Evolutionary conservation across 129 eudicot genomes (phyloP).

Genomic region (Flaveria brownii): DNA sequence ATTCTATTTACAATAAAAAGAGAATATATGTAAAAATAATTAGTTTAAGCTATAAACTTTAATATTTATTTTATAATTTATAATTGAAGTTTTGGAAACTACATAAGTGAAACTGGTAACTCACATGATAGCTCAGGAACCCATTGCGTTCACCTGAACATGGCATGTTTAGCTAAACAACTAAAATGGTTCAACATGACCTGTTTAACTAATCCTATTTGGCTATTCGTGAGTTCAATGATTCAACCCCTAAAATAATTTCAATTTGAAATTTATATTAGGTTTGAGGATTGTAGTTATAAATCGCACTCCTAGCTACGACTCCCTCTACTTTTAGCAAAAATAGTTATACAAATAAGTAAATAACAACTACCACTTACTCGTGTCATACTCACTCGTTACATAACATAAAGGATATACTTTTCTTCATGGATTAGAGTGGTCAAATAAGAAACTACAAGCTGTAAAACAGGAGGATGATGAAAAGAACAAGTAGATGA

Average conservation of each 20-base stretch:
- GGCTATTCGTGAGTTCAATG: not conserved
- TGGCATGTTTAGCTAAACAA: not conserved
- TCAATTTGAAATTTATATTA: too few relatives aligned
- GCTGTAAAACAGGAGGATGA: not conserved
- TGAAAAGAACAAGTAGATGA: too few relatives aligned
- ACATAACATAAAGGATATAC: not conserved
- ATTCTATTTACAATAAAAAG: not conserved
- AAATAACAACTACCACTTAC: too few relatives aligned
- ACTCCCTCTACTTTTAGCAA: not conserved
- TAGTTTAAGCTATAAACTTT: too few relatives aligned
- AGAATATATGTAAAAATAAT: too few relatives aligned
- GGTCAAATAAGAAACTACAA: conserved; percentile 6
- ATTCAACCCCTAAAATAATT: too few relatives aligned
- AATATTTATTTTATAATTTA: too few relatives aligned
- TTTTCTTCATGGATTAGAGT: not conserved
- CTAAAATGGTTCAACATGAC: not conserved
- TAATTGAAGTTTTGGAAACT: too few relatives aligned
- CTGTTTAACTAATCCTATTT: not conserved
- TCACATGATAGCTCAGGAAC: not conserved
- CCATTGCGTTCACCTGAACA: too few relatives aligned
- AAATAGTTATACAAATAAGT: too few relatives aligned
- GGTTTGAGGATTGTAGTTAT: not conserved
- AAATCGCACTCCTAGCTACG: too few relatives aligned
- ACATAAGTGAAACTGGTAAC: too few relatives aligned
- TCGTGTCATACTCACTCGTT: not conserved